Evolutionary conservation across 208 protist genomes (phyloP).

Genomic region (Naegleria fowleri): DNA sequence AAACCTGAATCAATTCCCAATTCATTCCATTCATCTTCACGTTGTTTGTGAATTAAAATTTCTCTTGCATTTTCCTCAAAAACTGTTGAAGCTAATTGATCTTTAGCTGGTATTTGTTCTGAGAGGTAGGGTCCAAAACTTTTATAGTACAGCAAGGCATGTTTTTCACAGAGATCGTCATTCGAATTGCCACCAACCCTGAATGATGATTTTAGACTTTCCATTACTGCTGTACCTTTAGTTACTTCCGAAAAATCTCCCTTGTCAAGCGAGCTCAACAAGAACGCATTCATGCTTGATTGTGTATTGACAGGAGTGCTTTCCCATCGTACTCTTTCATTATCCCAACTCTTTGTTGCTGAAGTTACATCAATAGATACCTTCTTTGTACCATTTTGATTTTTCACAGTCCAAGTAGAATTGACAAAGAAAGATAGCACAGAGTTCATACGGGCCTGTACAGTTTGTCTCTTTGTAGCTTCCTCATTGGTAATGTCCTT

Average conservation of each 20-base stretch:
- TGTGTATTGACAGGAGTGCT: not conserved
- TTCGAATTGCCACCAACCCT: not conserved
- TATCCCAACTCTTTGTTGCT: not conserved
- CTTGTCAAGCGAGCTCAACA: not conserved
- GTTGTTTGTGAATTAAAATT: not conserved
- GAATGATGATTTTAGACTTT: not conserved
- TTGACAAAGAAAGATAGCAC: not conserved
- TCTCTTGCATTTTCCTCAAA: not conserved
- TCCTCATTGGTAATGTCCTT: not conserved
- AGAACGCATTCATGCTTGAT: not conserved
- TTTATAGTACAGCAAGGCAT: not conserved
- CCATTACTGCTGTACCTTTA: not conserved
- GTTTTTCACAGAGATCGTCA: not conserved
- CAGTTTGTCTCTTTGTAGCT: not conserved
- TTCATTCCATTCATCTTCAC: slow-evolving; percentile 13
- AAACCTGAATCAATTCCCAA: slow-evolving; percentile 16
- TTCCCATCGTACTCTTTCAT: not conserved
- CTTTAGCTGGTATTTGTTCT: not conserved
- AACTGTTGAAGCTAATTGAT: slow-evolving; percentile 5
- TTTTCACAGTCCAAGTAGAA: slow-evolving; percentile 14
- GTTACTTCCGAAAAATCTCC: not conserved
- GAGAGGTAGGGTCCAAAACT: not conserved
- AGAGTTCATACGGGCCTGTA: not conserved
- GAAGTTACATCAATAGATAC: not conserved
- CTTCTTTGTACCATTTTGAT: not conserved